Evolutionary conservation across 2,329 filamentous ascomycete species (phyloP), one percentile per base, ranked within the genome.

Genomic region (Aspergillus sp.): DNA sequence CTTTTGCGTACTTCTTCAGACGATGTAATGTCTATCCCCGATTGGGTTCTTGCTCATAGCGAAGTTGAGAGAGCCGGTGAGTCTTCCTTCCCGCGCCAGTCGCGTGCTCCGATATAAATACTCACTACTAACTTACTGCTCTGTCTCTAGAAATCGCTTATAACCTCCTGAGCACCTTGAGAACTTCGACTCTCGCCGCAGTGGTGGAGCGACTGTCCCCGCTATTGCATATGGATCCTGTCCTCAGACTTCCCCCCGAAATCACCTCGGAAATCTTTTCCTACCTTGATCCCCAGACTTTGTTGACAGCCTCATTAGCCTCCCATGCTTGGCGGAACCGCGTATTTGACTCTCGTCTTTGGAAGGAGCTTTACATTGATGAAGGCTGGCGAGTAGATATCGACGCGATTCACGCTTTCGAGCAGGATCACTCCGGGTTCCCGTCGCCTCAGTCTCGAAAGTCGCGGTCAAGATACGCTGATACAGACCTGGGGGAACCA

Each of bases 181-280:
- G 90, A 17, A 96, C 91, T 1, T 90, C 90, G 6, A 85, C 87
- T 54, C 87, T 97, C 59, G 87, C 89, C 50, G 83, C 88, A 45
- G 90, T 97, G 53, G 90, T 96, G 47, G 85, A 93, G 55, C 85
- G 88, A 62, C 79, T 96, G 17, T 90, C 88, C 61, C 90, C 92
- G 4, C 84, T 93, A 52, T 87, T 98, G 3, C 93, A 97, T 74
- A 93, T 97, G 76, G 91, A 99, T 76, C 96, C 96, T 55, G 87
- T 96, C 43, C 81, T 86, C 62, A 87, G 91, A 67, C 84, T 99
- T 0, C 95, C 95, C 0, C 87, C 90, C 25, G 95, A 99, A 73
- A 90, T 99, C 67, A 96, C 91, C 60, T 87, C 95, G 45, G 89
- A 96, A 68, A 89, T 98, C 45, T 87, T 99, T 44, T 88, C 89